These are phyloP conservation scores for Medicago arabica DNA, from an alignment of 306 rosid species.

Conservation along the genomic window DNA sequence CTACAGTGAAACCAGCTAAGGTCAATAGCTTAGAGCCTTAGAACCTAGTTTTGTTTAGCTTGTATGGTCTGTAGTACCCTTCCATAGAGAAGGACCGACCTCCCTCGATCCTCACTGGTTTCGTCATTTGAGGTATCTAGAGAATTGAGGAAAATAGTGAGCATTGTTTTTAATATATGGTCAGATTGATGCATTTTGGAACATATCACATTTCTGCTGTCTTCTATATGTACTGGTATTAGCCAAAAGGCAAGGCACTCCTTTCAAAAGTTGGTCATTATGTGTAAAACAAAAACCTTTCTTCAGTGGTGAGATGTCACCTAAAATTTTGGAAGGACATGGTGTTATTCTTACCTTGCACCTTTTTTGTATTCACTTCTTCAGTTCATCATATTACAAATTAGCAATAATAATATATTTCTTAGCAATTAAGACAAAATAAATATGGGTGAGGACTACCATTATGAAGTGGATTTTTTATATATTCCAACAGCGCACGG, in stretches of 20 bases:
- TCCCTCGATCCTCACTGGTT: not conserved
- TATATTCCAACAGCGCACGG: not conserved
- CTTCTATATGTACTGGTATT: not conserved
- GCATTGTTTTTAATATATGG: not conserved
- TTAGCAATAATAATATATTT: not conserved
- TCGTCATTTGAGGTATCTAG: not conserved
- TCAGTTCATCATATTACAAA: not conserved
- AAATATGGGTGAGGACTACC: not conserved
- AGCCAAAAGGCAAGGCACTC: not conserved
- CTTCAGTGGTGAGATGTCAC: not conserved
- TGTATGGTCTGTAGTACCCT: not conserved
- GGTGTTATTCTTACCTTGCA: not conserved
- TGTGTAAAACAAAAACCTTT: not conserved
- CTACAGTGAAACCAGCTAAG: too few relatives aligned
- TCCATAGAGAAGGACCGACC: conserved; percentile 2
- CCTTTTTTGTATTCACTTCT: not conserved
- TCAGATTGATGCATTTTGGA: not conserved
- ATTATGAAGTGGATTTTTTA: not conserved
- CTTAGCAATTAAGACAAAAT: not conserved
- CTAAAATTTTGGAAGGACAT: not conserved
- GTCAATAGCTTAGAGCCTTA: not conserved
- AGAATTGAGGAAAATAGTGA: not conserved
- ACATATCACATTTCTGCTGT: not conserved
- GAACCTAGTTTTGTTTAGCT: not conserved
- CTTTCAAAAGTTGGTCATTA: not conserved